A percentile compares a stretch with the other conserved stretches of the same genome.
Evolutionary conservation across 228 moss, liverwort and hornwort genomes (phyloP).

Genomic region (Sphagnum fallax): DNA sequence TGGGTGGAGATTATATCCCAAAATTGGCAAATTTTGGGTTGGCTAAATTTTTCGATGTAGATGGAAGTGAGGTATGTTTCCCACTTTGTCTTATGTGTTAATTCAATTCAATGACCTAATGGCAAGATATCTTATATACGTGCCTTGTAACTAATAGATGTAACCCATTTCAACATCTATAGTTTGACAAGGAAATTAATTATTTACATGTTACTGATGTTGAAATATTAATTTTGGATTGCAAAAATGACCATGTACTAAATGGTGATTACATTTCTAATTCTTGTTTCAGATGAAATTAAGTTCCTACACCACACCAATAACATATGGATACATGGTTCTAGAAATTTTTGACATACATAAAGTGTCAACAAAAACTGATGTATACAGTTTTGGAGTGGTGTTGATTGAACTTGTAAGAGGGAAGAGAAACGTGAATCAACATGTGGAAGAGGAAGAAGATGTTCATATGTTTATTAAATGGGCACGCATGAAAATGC

Average conservation of each 20-base stretch:
- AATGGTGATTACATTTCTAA: no score
- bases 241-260: no score
- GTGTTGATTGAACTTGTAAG: conserved; percentile 23
- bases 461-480: conserved; percentile 9
- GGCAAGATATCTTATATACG: no score
- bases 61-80: conserved; percentile 17
- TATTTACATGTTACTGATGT: no score
- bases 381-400: conserved; percentile 36
- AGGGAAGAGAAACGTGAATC: conserved; percentile 7
- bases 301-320: conserved; percentile 11
- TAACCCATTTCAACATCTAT: no score
- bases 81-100: neutral
- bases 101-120: neutral
- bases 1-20: conserved; percentile 9
- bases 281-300: conserved; percentile 5
- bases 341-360: conserved; percentile 18
- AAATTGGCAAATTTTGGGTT: conserved; percentile 34
- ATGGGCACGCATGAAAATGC: conserved; percentile 14
- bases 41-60: conserved; percentile 20
- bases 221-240: no score
- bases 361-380: conserved; percentile 16
- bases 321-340: conserved; percentile 31
- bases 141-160: no score
- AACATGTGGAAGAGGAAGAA: conserved; percentile 3
- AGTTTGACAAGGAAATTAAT: no score